Base-by-base conservation (phyloP, 2,329 filamentous ascomycete genomes). In the Hortaea werneckii region DNA sequence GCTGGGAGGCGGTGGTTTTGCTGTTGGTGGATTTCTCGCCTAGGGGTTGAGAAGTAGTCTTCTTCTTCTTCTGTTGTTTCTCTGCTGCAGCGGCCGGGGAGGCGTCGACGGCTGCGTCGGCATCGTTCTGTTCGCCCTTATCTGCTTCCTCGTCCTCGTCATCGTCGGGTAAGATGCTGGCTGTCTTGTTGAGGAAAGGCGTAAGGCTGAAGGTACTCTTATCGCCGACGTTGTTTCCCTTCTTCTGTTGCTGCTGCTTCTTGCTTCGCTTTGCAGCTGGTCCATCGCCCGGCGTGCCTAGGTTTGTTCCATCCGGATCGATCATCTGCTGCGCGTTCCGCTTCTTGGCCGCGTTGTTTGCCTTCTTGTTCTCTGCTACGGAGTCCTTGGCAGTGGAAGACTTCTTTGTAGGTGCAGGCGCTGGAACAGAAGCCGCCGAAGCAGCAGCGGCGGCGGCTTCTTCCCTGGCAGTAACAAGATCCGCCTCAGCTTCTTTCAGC, bases 181-280 rank as follows among this genome's bases (percentile, higher is more conserved):
- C 80, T 27, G 79, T 82, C 42, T 83, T 80, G 64, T 89, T 94
- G 50, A 96, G 73, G 70, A 94, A 95, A 0, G 90, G 90, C 0
- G 90, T 96, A 52, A 95, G 87, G 4, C 88, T 95, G 65, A 96
- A 95, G 2, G 77, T 82, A 0, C 89, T 95, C 65, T 95, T 95
- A 60, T 94, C 87, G 29, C 85, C 87, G 4, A 85, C 87, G 29
- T 85, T 87, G 5, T 85, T 71, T 45, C 79, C 68, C 1, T 77
- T 74, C 13, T 80, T 76, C 4, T 20, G 20, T 20, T 20, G 20
- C 9, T n/a, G 9, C 9, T 61, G 63, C 49, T 72, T 69, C 47
- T 64, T 66, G 29, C 65, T 63, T 51, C 72, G 68, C 61, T 74
- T 74, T 32, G 65, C 63, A 27, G 65, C 64, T 61, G 67, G 58